phyloP scores from a whole-genome alignment of 2,329 filamentous ascomycete species.

The Bipolaris gigantea region DNA sequence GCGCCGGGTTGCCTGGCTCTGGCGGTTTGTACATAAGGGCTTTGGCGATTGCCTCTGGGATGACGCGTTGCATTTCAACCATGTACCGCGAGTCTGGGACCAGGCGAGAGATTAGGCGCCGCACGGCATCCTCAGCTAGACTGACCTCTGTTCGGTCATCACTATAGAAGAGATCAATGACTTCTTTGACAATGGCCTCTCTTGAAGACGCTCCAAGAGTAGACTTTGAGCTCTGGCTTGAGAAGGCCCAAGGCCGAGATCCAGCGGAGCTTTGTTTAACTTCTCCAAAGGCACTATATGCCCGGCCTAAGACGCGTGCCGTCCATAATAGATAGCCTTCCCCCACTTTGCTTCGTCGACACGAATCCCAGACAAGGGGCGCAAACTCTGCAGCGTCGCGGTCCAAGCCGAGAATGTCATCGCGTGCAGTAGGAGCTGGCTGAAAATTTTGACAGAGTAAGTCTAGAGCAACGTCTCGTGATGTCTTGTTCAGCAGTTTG shows the following conservation, averaged over 20 bases:
- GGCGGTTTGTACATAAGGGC: conserved; percentile 32
- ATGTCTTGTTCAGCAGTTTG: conserved; percentile 69
- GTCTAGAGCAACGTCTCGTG: conserved; percentile 69
- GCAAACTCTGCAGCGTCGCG: conserved; percentile 63
- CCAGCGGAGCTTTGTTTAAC: conserved; percentile 51
- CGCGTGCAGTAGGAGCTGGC: conserved; percentile 57
- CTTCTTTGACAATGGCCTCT: conserved; percentile 42
- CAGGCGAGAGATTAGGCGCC: conserved; percentile 36
- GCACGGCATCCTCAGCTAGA: conserved; percentile 48
- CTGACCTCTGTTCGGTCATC: conserved; percentile 47
- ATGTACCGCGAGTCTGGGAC: conserved; percentile 26
- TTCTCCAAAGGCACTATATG: conserved; percentile 68
- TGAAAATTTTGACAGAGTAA: conserved; percentile 77
- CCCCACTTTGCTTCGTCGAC: conserved; percentile 64
- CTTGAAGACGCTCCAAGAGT: conserved; percentile 34
- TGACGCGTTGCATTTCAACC: conserved; percentile 33
- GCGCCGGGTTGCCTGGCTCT: conserved; percentile 7
- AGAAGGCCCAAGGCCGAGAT: conserved; percentile 32
- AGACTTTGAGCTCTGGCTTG: conserved; percentile 21
- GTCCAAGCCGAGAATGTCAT: conserved; percentile 72
- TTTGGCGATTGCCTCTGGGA: conserved; percentile 35
- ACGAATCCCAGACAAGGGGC: conserved; percentile 74
- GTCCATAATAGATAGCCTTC: conserved; percentile 80
- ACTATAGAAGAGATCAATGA: conserved; percentile 45
- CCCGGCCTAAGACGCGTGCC: conserved; percentile 78